Conservation (phyloP, 176 grass and related monocot species). For the Poa pratensis region DNA sequence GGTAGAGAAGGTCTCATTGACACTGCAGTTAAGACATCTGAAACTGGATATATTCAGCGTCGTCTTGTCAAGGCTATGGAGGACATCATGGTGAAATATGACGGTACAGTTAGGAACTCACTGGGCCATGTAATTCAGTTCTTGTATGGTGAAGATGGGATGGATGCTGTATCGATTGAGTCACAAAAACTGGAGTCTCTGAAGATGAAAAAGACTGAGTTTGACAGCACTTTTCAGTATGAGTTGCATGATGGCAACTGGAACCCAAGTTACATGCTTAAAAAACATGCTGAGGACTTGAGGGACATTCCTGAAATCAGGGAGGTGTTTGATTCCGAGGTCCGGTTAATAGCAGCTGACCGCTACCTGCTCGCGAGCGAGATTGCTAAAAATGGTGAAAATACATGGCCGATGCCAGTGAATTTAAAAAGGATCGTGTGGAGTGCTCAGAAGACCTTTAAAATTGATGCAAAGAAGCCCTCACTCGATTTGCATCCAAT, state of each 20-base stretch:
- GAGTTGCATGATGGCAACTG: conserved; percentile 81
- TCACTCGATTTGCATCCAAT: conserved; percentile 91
- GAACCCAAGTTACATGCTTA: conserved; percentile 85
- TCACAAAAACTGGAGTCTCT: conserved; percentile 81
- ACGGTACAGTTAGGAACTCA: conserved; percentile 92
- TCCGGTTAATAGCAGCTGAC: conserved; percentile 76
- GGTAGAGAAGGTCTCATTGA: conserved; percentile 80
- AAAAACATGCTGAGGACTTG: conserved; percentile 85
- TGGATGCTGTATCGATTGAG: conserved; percentile 95
- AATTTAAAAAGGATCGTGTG: conserved; percentile 86
- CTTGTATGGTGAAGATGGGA: conserved; percentile 94
- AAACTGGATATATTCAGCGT: conserved; percentile 89
- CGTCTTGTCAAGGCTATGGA: conserved; percentile 96
- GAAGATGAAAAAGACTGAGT: conserved; percentile 81
- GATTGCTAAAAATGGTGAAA: conserved; percentile 82
- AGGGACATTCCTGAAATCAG: conserved; percentile 86
- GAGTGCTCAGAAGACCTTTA: conserved; percentile 96
- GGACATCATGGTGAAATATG: conserved; percentile 96
- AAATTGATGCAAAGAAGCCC: conserved; percentile 80
- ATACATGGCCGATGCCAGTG: conserved; percentile 83
- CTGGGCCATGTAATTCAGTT: conserved; percentile 90
- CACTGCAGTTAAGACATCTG: conserved; percentile 89
- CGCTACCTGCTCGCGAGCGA: conserved; percentile 76
- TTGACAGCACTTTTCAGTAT: conserved; percentile 70
- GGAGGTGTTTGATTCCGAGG: conserved; percentile 88